A percentile compares a stretch with the other conserved stretches of the same genome.
Conservation (phyloP, 2,329 filamentous ascomycete genomes). For the Penicillium sp. region DNA sequence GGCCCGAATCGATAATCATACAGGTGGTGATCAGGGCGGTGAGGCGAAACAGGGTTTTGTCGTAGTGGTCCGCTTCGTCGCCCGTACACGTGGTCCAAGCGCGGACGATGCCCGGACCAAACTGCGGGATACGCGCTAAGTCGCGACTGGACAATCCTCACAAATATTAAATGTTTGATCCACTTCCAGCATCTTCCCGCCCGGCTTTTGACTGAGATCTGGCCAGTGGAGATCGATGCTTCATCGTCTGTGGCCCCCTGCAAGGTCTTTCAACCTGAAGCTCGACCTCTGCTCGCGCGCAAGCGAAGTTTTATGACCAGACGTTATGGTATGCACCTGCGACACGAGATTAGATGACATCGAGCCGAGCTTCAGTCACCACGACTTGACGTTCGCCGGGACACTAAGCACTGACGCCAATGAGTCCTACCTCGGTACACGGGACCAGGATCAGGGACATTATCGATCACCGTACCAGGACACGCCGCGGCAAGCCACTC, state of each 20-base stretch:
- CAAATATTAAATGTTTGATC: background rate
- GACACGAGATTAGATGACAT: background rate
- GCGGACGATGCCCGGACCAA: background rate
- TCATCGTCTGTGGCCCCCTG: background rate
- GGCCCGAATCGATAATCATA: too few relatives aligned
- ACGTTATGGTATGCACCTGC: background rate
- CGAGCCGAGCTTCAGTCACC: background rate
- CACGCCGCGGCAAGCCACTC: constrained; percentile 2
- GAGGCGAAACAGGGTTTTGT: too few relatives aligned
- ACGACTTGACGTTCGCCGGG: background rate
- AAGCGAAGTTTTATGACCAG: background rate
- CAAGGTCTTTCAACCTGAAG: background rate
- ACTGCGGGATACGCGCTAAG: background rate
- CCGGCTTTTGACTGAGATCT: background rate
- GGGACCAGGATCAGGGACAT: constrained; percentile 1
- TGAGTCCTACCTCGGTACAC: background rate
- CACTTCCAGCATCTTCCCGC: background rate
- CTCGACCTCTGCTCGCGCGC: background rate
- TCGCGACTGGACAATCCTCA: background rate
- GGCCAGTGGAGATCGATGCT: background rate
- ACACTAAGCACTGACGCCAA: background rate
- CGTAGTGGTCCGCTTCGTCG: too few relatives aligned
- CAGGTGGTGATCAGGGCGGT: too few relatives aligned
- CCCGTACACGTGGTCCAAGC: constrained; percentile 1
- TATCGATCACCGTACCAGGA: background rate